Evolutionary conservation across 306 rosid genomes (phyloP).

Genomic region (Gastrolobium villosum): DNA sequence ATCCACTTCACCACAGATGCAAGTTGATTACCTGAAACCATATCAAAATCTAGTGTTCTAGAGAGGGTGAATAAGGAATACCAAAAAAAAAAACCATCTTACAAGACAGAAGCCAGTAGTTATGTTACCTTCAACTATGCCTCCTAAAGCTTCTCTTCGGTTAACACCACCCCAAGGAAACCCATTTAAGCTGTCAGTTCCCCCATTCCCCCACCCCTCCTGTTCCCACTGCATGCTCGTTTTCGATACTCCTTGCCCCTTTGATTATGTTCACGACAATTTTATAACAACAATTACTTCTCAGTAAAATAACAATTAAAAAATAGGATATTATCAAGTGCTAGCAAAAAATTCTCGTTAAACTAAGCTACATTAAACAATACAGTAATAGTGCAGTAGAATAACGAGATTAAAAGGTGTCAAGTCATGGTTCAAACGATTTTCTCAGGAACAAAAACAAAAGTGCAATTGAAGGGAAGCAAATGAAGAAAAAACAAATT

Average conservation of each 20-base stretch:
- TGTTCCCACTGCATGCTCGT: slow-evolving; percentile 67
- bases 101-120: background rate
- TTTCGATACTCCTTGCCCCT: slow-evolving; percentile 44
- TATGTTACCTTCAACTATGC: slow-evolving; percentile 56
- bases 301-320: background rate
- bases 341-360: background rate
- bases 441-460: background rate
- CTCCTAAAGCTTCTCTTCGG: slow-evolving; percentile 48
- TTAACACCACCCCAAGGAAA: slow-evolving; percentile 43
- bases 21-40: slow-evolving; percentile 64
- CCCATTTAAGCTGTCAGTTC: slow-evolving; percentile 55
- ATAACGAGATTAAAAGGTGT: slow-evolving; percentile 7
- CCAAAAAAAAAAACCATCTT: slow-evolving; percentile 38
- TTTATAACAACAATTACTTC: background rate
- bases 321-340: background rate
- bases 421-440: background rate
- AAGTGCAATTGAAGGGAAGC: background rate
- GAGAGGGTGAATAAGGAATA: slow-evolving; percentile 33
- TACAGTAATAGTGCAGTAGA: slow-evolving; percentile 4
- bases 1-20: slow-evolving; percentile 81
- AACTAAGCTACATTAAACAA: slow-evolving; percentile 38
- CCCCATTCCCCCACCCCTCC: slow-evolving; percentile 55
- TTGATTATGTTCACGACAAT: slow-evolving; percentile 22
- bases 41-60: slow-evolving; percentile 36
- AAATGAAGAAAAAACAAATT: background rate